Conservation (phyloP, 768 basidiomycete species). For the Ramaria rubella region DNA sequence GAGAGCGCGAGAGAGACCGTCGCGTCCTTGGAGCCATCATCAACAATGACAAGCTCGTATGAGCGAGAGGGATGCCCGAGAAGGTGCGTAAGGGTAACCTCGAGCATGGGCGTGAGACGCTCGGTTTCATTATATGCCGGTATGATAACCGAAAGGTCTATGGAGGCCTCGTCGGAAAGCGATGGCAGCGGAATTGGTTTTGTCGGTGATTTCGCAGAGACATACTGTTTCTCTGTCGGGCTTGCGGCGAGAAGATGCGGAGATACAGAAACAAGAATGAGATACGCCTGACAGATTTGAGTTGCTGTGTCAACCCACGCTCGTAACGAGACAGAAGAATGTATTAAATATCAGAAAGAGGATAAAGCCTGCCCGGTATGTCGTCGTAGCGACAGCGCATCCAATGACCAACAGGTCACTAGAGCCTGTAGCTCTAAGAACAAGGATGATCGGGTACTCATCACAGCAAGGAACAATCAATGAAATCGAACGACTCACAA, state of each 20-base stretch:
- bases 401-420: not conserved
- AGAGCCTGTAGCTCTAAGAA: conserved; percentile 9
- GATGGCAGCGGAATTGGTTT: conserved; percentile 50
- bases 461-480: not conserved
- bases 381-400: conserved; percentile 9
- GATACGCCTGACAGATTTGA: conserved; percentile 54
- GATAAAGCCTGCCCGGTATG: not conserved
- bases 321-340: not conserved
- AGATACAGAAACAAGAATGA: conserved; percentile 66
- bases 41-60: conserved; percentile 81
- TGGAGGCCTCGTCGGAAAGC: conserved; percentile 44
- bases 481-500: not conserved
- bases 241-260: conserved; percentile 58
- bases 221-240: conserved; percentile 65
- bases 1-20: conserved; percentile 61
- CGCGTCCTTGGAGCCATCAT: conserved; percentile 80
- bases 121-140: conserved; percentile 83
- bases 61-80: conserved; percentile 38
- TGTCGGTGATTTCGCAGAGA: conserved; percentile 45
- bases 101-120: conserved; percentile 83
- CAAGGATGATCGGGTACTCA: conserved; percentile 12
- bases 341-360: not conserved
- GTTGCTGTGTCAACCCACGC: not conserved
- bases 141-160: conserved; percentile 76
- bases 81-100: conserved; percentile 64